These are phyloP conservation scores for Gnomoniopsis sp. DNA, from an alignment of 2,329 filamentous ascomycete genomes.

Conservation along the genomic window DNA sequence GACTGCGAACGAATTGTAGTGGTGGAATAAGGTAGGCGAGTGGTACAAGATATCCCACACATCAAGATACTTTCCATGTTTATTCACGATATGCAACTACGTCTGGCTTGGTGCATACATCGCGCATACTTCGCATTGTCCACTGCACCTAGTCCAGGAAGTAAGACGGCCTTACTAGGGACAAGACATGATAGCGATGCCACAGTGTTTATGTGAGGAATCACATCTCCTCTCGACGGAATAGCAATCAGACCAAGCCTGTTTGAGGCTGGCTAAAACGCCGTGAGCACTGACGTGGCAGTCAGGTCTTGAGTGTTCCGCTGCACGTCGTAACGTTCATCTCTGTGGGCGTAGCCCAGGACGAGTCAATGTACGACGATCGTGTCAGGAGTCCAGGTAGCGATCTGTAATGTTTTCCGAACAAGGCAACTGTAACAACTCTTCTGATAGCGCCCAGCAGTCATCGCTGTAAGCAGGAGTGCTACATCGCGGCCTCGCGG, in stretches of 20 bases:
- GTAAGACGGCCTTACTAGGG: not conserved
- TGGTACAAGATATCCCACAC: not conserved
- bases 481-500: conserved; percentile 4
- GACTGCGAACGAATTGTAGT: not conserved
- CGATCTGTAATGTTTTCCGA: conserved; percentile 14
- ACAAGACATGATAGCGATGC: not conserved
- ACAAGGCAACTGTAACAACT: conserved; percentile 1
- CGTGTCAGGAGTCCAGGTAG: conserved; percentile 3
- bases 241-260: not conserved
- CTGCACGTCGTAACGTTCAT: conserved; percentile 1
- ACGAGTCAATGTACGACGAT: conserved; percentile 11
- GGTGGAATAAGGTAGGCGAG: not conserved
- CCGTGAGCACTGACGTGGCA: not conserved
- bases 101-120: not conserved
- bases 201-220: not conserved
- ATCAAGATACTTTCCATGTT: not conserved
- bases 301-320: not conserved
- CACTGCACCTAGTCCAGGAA: not conserved
- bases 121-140: not conserved
- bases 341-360: not conserved
- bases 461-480: not conserved
- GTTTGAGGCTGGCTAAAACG: not conserved
- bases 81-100: not conserved
- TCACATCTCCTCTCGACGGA: not conserved
- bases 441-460: conserved; percentile 1